These are phyloP conservation scores for Maudiozyma serrabonitensis DNA, from an alignment of 805 yeast species.

Conservation along the genomic window DNA sequence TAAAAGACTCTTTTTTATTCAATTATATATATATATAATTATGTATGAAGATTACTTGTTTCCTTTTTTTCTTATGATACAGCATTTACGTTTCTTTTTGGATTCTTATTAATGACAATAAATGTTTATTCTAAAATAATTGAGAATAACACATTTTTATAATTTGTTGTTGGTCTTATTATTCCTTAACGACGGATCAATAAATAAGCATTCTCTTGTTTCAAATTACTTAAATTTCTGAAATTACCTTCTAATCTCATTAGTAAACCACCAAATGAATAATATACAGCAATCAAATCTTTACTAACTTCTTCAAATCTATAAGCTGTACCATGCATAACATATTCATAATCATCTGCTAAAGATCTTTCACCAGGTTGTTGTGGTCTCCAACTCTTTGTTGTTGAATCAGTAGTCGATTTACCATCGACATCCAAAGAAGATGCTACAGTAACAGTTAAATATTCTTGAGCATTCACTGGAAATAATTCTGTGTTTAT, in stretches of 20 bases:
- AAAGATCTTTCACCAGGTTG: constrained; percentile 72
- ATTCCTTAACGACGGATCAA: constrained; percentile 53
- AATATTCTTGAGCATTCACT: constrained; percentile 59
- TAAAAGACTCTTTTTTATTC: too few relatives aligned
- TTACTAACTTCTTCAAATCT: constrained; percentile 77
- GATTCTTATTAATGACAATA: background rate
- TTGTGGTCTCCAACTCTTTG: constrained; percentile 45
- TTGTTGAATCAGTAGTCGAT: constrained; percentile 31
- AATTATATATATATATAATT: too few relatives aligned
- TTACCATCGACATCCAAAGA: constrained; percentile 48
- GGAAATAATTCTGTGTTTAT: constrained; percentile 90
- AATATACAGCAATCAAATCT: constrained; percentile 74
- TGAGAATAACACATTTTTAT: background rate
- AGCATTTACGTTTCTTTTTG: background rate
- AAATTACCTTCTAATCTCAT: constrained; percentile 93
- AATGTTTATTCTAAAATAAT: background rate
- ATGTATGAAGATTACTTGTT: too few relatives aligned
- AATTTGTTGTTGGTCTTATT: background rate
- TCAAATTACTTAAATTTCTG: constrained; percentile 75
- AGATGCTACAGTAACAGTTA: constrained; percentile 81
- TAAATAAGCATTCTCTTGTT: constrained; percentile 89
- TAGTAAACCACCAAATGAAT: constrained; percentile 91
- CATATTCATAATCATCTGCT: constrained; percentile 96
- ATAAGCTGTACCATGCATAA: constrained; percentile 96
- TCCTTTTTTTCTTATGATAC: background rate